phyloP scores from a whole-genome alignment of 1,139 yeast genomes.

The Sugiyamaella grinbergsii region DNA sequence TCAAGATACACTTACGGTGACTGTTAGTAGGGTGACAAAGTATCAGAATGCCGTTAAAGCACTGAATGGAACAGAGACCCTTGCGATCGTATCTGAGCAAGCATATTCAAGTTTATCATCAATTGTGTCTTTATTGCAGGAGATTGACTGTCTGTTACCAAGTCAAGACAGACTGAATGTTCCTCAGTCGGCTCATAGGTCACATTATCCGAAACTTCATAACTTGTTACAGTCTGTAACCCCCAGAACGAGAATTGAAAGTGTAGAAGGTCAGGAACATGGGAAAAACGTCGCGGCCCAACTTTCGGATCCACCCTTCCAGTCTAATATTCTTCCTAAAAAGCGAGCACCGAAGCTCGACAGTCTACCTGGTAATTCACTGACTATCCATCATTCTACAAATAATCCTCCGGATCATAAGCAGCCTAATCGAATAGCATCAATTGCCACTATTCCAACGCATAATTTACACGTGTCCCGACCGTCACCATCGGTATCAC shows the following conservation, averaged over 20 bases:
- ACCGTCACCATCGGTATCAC: neutral
- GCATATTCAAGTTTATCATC: conserved; percentile 11
- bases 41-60: neutral
- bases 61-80: conserved; percentile 8
- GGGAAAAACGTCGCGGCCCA: too few relatives aligned
- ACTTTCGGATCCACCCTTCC: too few relatives aligned
- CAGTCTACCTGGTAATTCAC: too few relatives aligned
- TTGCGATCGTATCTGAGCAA: conserved; percentile 13
- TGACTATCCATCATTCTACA: too few relatives aligned
- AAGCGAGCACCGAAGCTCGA: neutral
- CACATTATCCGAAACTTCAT: conserved; percentile 20
- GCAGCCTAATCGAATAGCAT: neutral
- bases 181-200: conserved; percentile 14
- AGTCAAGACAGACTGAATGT: conserved; percentile 14
- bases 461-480: too few relatives aligned
- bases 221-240: conserved; percentile 5
- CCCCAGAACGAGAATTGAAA: neutral
- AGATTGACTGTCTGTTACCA: conserved; percentile 18
- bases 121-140: conserved; percentile 15
- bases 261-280: neutral
- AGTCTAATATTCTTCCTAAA: neutral
- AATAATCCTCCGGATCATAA: too few relatives aligned
- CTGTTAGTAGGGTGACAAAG: conserved; percentile 6
- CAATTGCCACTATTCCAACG: neutral
- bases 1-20: conserved; percentile 1